These are phyloP conservation scores for Pseudogymnoascus sp. DNA, from an alignment of 2,329 filamentous ascomycete genomes.

Conservation along the genomic window DNA sequence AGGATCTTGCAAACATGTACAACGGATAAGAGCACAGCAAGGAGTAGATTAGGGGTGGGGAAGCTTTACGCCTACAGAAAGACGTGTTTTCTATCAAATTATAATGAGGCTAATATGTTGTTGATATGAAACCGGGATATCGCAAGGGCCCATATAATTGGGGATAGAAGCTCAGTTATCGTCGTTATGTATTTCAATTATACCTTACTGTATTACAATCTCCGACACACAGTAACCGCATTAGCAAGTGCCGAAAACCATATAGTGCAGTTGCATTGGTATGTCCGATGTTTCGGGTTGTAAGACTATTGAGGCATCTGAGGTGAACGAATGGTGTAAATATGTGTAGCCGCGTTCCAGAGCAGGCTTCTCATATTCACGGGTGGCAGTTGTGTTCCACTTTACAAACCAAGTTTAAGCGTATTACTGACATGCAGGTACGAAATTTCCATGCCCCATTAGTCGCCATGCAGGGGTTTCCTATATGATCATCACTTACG, in stretches of 20 bases:
- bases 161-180: not conserved
- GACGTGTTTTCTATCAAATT: not conserved
- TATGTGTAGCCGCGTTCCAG: not conserved
- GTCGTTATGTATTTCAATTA: not conserved
- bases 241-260: not conserved
- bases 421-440: not conserved
- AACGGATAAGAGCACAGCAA: not conserved
- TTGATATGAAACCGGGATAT: not conserved
- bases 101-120: not conserved
- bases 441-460: not conserved
- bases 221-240: not conserved
- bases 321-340: not conserved
- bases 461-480: not conserved
- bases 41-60: not conserved
- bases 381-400: not conserved
- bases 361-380: not conserved
- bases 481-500: not conserved
- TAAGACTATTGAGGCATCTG: not conserved
- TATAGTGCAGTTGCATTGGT: not conserved
- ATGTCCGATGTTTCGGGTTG: not conserved
- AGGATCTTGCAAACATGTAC: not conserved
- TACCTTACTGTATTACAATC: not conserved
- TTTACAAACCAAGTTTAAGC: slow-evolving; percentile 2
- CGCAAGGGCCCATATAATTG: not conserved
- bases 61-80: not conserved